Conservation (phyloP, 2,329 filamentous ascomycete genomes). For the Periconia sp. region DNA sequence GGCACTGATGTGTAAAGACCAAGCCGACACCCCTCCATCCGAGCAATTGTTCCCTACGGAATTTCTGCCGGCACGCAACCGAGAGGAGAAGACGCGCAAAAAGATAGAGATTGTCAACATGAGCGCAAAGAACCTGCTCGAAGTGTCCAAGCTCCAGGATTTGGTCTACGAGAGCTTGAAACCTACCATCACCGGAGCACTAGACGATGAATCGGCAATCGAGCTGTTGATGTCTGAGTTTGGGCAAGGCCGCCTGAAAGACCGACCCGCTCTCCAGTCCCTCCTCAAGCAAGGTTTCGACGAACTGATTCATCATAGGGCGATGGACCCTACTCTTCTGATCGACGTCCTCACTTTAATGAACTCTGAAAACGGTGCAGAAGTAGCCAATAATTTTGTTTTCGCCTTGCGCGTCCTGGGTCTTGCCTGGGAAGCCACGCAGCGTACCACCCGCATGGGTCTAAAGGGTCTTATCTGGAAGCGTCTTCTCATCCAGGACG, state of each 20-base stretch:
- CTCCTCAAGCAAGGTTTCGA: constrained; percentile 72
- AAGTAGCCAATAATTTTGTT: constrained; percentile 67
- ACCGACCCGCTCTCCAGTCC: constrained; percentile 66
- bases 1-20: constrained; percentile 50
- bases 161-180: constrained; percentile 71
- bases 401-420: constrained; percentile 65
- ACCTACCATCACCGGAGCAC: constrained; percentile 67
- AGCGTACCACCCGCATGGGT: constrained; percentile 49
- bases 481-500: constrained; percentile 77
- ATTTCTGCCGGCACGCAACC: constrained; percentile 19
- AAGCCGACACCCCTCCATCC: constrained; percentile 49
- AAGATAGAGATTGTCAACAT: constrained; percentile 30
- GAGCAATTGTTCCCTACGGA: constrained; percentile 43
- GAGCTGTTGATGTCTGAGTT: constrained; percentile 74
- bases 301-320: constrained; percentile 70
- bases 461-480: constrained; percentile 77
- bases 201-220: constrained; percentile 78
- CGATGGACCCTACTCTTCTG: constrained; percentile 60
- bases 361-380: constrained; percentile 53
- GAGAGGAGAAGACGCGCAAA: constrained; percentile 41
- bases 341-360: constrained; percentile 83
- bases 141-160: constrained; percentile 78
- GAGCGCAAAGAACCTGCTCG: constrained; percentile 61
- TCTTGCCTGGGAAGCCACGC: constrained; percentile 56
- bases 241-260: constrained; percentile 55